Conservation (phyloP, 2,329 filamentous ascomycete species). For the Claviceps sp. region DNA sequence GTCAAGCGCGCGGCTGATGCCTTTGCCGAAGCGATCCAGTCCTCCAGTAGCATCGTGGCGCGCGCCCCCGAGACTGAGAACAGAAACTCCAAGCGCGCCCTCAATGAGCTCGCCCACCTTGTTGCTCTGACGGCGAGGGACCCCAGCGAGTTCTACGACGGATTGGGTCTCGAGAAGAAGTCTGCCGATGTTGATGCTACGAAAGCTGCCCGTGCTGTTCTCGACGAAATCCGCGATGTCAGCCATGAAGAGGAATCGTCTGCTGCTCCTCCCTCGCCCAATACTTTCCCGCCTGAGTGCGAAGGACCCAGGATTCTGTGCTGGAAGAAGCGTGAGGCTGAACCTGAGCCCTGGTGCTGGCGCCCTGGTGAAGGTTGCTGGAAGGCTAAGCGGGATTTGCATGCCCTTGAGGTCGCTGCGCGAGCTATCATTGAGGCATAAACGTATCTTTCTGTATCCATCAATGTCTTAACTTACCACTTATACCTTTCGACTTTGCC, state of each 20-base stretch:
- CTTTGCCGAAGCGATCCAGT: slow-evolving; percentile 11
- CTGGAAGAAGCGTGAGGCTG: slow-evolving; percentile 8
- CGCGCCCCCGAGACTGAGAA: slow-evolving; percentile 15
- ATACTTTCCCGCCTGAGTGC: slow-evolving; percentile 12
- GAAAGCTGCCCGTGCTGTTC: slow-evolving; percentile 23
- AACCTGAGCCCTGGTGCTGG: slow-evolving; percentile 18
- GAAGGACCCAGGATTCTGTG: slow-evolving; percentile 4
- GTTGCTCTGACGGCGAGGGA: slow-evolving; percentile 18
- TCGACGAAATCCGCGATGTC: slow-evolving; percentile 14
- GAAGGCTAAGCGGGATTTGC: slow-evolving; percentile 24
- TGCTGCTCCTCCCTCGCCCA: slow-evolving; percentile 12
- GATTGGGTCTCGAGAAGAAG: slow-evolving; percentile 16
- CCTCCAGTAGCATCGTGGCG: slow-evolving; percentile 12
- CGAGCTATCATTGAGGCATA: slow-evolving; percentile 12
- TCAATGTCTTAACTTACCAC: background rate
- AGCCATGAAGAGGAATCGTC: slow-evolving; percentile 1
- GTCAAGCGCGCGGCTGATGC: slow-evolving; percentile 13
- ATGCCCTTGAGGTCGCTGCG: slow-evolving; percentile 15
- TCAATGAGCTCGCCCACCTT: slow-evolving; percentile 25
- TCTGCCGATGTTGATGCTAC: slow-evolving; percentile 10
- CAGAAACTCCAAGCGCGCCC: slow-evolving; percentile 22
- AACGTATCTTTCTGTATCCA: background rate
- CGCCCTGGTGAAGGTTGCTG: slow-evolving; percentile 27
- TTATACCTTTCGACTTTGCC: too few species aligned
- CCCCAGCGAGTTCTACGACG: slow-evolving; percentile 19